phyloP scores from a whole-genome alignment of 257 asterid genomes.

The Nyctanthes arbortristis region DNA sequence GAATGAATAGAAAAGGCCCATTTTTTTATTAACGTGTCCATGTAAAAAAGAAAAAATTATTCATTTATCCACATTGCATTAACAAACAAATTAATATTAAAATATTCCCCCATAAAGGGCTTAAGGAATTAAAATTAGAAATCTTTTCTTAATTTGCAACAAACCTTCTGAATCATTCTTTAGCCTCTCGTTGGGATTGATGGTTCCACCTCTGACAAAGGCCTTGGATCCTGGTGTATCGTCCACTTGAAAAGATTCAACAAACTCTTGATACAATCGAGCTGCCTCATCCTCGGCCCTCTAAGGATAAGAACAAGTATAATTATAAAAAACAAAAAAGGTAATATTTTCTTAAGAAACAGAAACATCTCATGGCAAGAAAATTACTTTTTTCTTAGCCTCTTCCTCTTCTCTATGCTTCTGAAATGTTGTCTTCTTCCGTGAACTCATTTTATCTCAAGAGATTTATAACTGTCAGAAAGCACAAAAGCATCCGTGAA shows the following conservation, averaged over 20 bases:
- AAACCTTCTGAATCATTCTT: conserved; percentile 71
- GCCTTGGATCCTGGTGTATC: conserved; percentile 80
- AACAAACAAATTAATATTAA: conserved; percentile 25
- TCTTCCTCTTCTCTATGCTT: conserved; percentile 97
- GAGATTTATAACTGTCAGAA: too few species aligned
- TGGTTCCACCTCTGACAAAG: conserved; percentile 83
- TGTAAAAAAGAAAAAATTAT: conserved; percentile 57
- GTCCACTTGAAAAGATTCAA: conserved; percentile 80
- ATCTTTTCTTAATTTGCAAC: conserved; percentile 31
- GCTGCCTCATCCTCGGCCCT: conserved; percentile 94
- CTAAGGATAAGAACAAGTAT: conserved; percentile 49
- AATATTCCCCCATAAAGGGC: background rate
- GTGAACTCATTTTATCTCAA: conserved; percentile 70
- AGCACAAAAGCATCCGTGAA: too few species aligned
- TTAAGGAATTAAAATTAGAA: conserved; percentile 6
- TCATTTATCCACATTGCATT: conserved; percentile 50
- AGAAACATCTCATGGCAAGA: too few species aligned
- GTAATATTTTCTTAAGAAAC: conserved; percentile 11
- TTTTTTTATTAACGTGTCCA: conserved; percentile 82
- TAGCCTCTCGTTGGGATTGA: conserved; percentile 73
- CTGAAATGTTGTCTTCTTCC: conserved; percentile 93
- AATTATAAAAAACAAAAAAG: conserved; percentile 11
- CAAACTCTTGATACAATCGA: conserved; percentile 74
- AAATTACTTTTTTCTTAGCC: conserved; percentile 73
- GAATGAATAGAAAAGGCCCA: conserved; percentile 96